phyloP scores from a whole-genome alignment of 2,329 filamentous ascomycete genomes.

The Xylaria sp. region DNA sequence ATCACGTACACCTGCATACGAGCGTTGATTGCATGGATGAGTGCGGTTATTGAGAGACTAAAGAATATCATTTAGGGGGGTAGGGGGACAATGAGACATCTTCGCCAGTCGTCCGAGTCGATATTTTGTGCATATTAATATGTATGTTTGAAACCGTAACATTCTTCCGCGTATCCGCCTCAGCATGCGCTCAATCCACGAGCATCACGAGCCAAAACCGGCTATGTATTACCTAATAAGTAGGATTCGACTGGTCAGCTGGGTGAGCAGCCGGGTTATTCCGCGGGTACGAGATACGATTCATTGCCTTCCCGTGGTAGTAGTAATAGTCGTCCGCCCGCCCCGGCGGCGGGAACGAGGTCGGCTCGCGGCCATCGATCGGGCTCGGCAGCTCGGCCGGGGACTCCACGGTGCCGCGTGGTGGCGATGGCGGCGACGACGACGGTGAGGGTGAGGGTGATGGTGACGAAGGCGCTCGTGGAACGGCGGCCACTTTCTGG shows the following conservation, averaged over 20 bases:
- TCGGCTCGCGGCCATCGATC: conserved; percentile 23
- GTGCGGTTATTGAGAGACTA: too few relatives aligned
- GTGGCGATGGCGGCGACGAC: background rate
- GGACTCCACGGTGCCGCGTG: background rate
- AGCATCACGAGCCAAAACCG: background rate
- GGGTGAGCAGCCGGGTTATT: conserved; percentile 8
- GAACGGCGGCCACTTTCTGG: background rate
- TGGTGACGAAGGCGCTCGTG: background rate
- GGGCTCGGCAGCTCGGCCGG: conserved; percentile 33
- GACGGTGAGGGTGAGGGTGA: background rate
- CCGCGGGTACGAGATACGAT: background rate
- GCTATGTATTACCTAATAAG: conserved; percentile 3
- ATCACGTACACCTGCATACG: too few relatives aligned
- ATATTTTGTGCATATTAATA: too few relatives aligned
- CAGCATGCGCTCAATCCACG: background rate
- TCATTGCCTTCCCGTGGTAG: background rate
- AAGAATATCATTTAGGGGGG: too few relatives aligned
- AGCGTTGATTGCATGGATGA: too few relatives aligned
- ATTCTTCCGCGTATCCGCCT: too few relatives aligned
- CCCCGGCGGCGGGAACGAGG: background rate
- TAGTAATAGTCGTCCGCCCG: conserved; percentile 4
- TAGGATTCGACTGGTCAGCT: conserved; percentile 22
- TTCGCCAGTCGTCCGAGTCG: too few relatives aligned
- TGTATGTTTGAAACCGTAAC: too few relatives aligned
- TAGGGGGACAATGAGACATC: too few relatives aligned